phyloP scores from a whole-genome alignment of 1,284 basidiomycete species.

The Cystobasidiaceae sp. region DNA sequence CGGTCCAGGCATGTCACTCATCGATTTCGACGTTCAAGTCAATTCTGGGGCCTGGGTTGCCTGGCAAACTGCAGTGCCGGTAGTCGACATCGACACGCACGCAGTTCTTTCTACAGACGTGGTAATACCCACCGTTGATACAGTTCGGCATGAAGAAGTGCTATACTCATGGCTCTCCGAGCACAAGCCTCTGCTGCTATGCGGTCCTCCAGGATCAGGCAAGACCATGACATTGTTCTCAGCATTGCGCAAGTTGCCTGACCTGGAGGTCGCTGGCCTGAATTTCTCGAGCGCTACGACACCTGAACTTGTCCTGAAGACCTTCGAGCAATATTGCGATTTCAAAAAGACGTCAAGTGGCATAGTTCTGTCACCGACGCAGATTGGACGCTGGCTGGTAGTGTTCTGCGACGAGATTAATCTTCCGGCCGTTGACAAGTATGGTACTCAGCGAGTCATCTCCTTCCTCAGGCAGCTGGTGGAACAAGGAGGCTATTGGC shows the following conservation, averaged over 20 bases:
- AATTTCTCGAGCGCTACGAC: slow-evolving; percentile 99
- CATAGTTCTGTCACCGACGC: slow-evolving; percentile 83
- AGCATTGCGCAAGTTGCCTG: slow-evolving; percentile 91
- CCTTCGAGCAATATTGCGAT: slow-evolving; percentile 99
- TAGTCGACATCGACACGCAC: slow-evolving; percentile 94
- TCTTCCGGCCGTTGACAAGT: slow-evolving; percentile 92
- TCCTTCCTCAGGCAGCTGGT: slow-evolving; percentile 97
- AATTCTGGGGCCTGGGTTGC: slow-evolving; percentile 77
- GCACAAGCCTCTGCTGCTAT: slow-evolving; percentile 97
- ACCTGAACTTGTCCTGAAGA: slow-evolving; percentile 95
- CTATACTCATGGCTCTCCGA: slow-evolving; percentile 98
- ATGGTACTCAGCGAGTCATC: slow-evolving; percentile 97
- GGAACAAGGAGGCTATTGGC: slow-evolving; percentile 91
- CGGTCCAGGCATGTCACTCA: slow-evolving; percentile 69
- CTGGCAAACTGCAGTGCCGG: slow-evolving; percentile 88
- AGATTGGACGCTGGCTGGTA: slow-evolving; percentile 96
- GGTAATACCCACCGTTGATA: slow-evolving; percentile 97
- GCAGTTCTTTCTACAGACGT: slow-evolving; percentile 91
- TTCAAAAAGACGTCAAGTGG: slow-evolving; percentile 98
- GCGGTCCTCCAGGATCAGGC: slow-evolving; percentile 96
- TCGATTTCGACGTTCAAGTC: slow-evolving; percentile 94
- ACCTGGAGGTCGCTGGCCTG: slow-evolving; percentile 97
- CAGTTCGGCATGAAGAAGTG: slow-evolving; percentile 96
- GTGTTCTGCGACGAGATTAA: slow-evolving; percentile 99
- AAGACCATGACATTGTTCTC: slow-evolving; percentile 99